Evolutionary conservation across 371 early-diverging fungal species (phyloP).

Genomic region (Syncephalastrum racemosum): DNA sequence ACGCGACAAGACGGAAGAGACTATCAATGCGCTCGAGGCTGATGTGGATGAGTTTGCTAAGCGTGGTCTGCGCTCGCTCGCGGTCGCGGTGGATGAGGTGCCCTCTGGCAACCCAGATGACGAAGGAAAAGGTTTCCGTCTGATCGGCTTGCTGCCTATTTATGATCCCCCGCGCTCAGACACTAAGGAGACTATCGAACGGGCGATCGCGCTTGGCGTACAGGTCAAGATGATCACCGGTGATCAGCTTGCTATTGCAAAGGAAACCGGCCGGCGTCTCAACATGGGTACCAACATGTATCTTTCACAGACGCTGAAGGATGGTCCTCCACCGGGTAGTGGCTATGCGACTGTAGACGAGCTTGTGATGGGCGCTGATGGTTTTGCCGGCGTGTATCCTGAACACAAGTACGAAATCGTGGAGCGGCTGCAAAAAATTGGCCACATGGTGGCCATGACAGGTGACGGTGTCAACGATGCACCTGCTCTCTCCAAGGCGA

Average conservation of each 20-base stretch:
- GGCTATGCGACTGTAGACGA: constrained; percentile 81
- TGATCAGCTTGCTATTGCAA: constrained; percentile 90
- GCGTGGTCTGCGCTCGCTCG: constrained; percentile 86
- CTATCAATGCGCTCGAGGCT: constrained; percentile 53
- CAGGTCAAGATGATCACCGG: constrained; percentile 96
- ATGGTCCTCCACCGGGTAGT: constrained; percentile 63
- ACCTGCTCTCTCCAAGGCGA: constrained; percentile 86
- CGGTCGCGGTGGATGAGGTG: constrained; percentile 70
- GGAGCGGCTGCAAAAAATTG: constrained; percentile 80
- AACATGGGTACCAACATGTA: constrained; percentile 74
- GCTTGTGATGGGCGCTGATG: constrained; percentile 74
- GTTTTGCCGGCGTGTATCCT: constrained; percentile 91
- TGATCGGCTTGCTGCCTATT: constrained; percentile 71
- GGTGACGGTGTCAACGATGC: constrained; percentile 98
- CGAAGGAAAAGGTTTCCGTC: constrained; percentile 53
- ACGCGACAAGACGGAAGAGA: constrained; percentile 64
- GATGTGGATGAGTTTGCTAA: constrained; percentile 74
- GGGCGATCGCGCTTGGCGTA: constrained; percentile 84
- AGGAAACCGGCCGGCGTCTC: constrained; percentile 78
- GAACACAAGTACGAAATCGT: constrained; percentile 95
- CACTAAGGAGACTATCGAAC: constrained; percentile 81
- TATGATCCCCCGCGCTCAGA: constrained; percentile 89
- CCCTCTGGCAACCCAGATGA: constrained; percentile 42
- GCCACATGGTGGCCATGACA: constrained; percentile 86
- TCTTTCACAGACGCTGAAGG: constrained; percentile 73